Conservation (phyloP, 2,329 filamentous ascomycete genomes). For the Nothophoma quercina region DNA sequence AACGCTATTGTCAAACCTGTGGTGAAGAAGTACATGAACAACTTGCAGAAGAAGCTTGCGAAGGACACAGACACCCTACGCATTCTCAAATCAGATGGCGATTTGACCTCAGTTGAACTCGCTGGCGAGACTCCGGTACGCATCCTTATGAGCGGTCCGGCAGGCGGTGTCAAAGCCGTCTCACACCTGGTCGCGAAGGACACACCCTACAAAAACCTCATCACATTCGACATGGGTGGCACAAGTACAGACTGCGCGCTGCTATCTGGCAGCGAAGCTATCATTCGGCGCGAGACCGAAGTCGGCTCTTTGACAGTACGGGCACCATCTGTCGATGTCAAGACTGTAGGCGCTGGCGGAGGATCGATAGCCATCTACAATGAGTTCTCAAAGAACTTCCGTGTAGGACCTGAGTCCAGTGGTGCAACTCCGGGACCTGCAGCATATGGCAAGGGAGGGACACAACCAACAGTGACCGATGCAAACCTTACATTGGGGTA, state of each 20-base stretch:
- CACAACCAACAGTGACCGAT: slow-evolving; percentile 58
- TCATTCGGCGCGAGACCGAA: slow-evolving; percentile 56
- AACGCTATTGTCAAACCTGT: slow-evolving; percentile 60
- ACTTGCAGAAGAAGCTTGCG: slow-evolving; percentile 50
- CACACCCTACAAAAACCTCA: slow-evolving; percentile 58
- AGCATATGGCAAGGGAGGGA: slow-evolving; percentile 59
- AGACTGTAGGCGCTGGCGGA: slow-evolving; percentile 59
- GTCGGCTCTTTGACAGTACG: slow-evolving; percentile 56
- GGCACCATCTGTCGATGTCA: slow-evolving; percentile 58
- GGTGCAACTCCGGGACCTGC: slow-evolving; percentile 59
- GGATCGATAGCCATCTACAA: slow-evolving; percentile 60
- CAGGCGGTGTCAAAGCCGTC: slow-evolving; percentile 60
- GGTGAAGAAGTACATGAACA: slow-evolving; percentile 56
- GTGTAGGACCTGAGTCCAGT: slow-evolving; percentile 61
- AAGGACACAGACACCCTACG: slow-evolving; percentile 56
- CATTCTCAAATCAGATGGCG: slow-evolving; percentile 60
- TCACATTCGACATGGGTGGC: slow-evolving; percentile 61
- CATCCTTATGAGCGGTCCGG: slow-evolving; percentile 59
- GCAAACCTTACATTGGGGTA: slow-evolving; percentile 59
- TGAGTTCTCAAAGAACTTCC: slow-evolving; percentile 56
- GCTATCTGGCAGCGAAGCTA: slow-evolving; percentile 53
- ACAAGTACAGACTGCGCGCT: slow-evolving; percentile 60
- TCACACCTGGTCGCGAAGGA: slow-evolving; percentile 56
- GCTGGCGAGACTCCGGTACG: slow-evolving; percentile 58
- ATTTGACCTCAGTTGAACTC: slow-evolving; percentile 55